These are phyloP conservation scores for Sclerotiophoma versabilis DNA, from an alignment of 2,329 filamentous ascomycete species.

Conservation along the genomic window DNA sequence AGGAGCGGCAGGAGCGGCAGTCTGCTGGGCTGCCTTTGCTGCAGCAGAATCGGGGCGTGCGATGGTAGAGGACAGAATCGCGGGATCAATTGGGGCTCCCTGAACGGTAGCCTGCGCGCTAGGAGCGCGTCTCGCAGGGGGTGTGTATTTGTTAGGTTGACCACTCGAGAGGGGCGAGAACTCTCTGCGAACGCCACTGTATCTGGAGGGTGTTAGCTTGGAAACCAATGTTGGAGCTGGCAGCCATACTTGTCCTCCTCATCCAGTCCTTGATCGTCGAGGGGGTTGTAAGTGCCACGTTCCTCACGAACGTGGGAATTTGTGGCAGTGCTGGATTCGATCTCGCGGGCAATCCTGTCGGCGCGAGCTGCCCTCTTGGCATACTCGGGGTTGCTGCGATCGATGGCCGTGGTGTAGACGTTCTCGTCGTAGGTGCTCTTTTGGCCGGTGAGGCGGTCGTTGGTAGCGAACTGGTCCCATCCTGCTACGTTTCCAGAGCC, in stretches of 20 bases:
- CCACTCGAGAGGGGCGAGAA: slow-evolving; percentile 71
- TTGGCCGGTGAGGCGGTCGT: slow-evolving; percentile 85
- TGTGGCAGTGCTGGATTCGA: slow-evolving; percentile 75
- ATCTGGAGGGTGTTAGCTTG: slow-evolving; percentile 58
- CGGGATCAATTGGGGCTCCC: slow-evolving; percentile 82
- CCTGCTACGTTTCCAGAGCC: slow-evolving; percentile 60
- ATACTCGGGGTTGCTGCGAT: slow-evolving; percentile 84
- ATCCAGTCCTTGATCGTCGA: slow-evolving; percentile 71
- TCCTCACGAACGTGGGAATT: slow-evolving; percentile 92
- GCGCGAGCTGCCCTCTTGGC: slow-evolving; percentile 76
- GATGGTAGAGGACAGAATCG: slow-evolving; percentile 89
- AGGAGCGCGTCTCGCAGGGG: slow-evolving; percentile 84
- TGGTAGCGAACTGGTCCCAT: slow-evolving; percentile 96
- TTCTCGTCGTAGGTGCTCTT: slow-evolving; percentile 93
- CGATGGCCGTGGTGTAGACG: slow-evolving; percentile 90
- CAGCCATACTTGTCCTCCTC: slow-evolving; percentile 86
- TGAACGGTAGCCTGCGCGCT: slow-evolving; percentile 75
- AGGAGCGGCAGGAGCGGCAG: slow-evolving; percentile 29
- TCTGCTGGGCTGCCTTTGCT: slow-evolving; percentile 33
- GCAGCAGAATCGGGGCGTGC: slow-evolving; percentile 55
- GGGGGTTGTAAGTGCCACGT: slow-evolving; percentile 71
- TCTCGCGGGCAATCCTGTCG: slow-evolving; percentile 85
- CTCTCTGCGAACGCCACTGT: slow-evolving; percentile 85
- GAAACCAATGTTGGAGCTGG: neutral
- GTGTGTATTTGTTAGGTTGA: slow-evolving; percentile 79